These are phyloP conservation scores for Xanthoceras sorbifolium DNA, from an alignment of 345 rosid species.

Conservation along the genomic window DNA sequence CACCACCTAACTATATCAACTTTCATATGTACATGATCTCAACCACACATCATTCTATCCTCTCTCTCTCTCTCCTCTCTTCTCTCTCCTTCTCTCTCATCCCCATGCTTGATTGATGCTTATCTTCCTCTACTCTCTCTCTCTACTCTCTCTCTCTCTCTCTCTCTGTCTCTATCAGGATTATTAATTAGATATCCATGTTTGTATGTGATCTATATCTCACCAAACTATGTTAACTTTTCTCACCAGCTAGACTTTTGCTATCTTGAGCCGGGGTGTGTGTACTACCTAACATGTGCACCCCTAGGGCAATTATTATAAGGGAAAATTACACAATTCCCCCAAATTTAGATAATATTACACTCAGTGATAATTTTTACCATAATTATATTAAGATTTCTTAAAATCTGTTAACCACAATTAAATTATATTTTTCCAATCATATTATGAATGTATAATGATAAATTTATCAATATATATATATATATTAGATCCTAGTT, in stretches of 20 bases:
- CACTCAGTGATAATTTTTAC: too few species aligned
- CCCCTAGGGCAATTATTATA: not conserved
- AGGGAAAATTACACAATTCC: too few species aligned
- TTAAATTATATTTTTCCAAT: too few species aligned
- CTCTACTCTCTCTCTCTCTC: not conserved
- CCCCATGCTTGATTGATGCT: not conserved
- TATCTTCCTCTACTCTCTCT: not conserved
- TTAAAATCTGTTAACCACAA: too few species aligned
- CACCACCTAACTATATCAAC: conserved; percentile 8
- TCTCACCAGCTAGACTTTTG: conserved; percentile 22
- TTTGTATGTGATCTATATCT: conserved; percentile 15
- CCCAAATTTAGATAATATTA: too few species aligned
- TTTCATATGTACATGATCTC: not conserved
- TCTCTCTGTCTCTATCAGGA: not conserved
- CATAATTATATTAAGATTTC: too few species aligned
- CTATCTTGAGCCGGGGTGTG: conserved; percentile 29
- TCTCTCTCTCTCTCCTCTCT: not conserved
- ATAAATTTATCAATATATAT: too few species aligned
- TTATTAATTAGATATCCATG: not conserved
- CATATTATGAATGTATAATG: too few species aligned
- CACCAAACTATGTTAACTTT: conserved; percentile 31
- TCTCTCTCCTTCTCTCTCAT: not conserved
- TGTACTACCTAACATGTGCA: not conserved
- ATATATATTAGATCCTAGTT: too few species aligned
- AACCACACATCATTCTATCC: not conserved